Base-by-base conservation (phyloP, 768 basidiomycete species). In the Tubosaeta brunneosetosa region DNA sequence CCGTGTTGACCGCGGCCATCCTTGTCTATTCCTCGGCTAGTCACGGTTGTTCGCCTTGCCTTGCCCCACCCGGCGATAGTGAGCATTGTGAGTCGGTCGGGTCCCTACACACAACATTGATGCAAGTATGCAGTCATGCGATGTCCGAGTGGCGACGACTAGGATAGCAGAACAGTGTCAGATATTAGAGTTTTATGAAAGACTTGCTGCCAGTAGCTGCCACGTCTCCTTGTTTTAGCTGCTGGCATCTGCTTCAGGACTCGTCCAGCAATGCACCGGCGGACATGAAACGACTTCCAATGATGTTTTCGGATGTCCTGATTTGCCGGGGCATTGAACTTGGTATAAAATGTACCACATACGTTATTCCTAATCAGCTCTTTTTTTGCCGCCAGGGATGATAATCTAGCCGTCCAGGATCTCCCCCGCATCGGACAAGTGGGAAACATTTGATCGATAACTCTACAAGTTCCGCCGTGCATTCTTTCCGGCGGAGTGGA, bases 371-470 rank as follows among this genome's bases (percentile, higher is more conserved):
- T 29, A 44, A 49, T 49, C 58, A 29, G 22, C 37, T 47, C 50
- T 34, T 38, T 37, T 50, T 47, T 43, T 49, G 50, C 47, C 13
- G 32, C 34, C 34, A 38, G 40, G 34, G 49, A 55, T 19, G 50
- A 58, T 54, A 47, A 51, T 52, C 38, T 52, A 29, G 51, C 12
- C 31, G 58, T 53, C 44, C 12, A 38, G 26, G 59, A 47, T 55
- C 40, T 60, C 57, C 60, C 51, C 47, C 53, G 33, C 58, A 44
- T 43, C 29, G 51, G 62, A 32, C 33, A 48, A 51, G 61, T 56
- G 55, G 64, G 55, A 57, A 55, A 32, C 51, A 52, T 59, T 67
- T 36, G 32, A 64, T 58, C 58, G 66, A 69, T 63, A 57, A 53
- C 51, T 43, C 52, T 50, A 38, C 37, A 17, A 16, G 26, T 43